Evolutionary conservation across 2,329 filamentous ascomycete species (phyloP).

Genomic region (Fusarium fujikuroi): DNA sequence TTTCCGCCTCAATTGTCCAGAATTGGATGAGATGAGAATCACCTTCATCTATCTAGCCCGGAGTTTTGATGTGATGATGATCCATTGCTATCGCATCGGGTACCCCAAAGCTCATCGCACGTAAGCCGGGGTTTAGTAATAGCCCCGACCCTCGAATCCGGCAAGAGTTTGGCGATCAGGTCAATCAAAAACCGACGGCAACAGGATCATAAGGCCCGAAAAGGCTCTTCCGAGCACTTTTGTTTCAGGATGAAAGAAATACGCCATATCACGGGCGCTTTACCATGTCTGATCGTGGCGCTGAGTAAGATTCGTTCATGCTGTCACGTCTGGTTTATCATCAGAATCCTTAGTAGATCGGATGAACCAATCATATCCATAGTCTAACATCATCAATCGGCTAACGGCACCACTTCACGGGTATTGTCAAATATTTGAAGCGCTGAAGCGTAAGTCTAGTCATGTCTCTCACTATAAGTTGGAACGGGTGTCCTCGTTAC

Average conservation of each 20-base stretch:
- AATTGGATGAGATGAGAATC: fast-evolving
- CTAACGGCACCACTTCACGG: background rate
- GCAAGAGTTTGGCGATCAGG: background rate
- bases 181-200: background rate
- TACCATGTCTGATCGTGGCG: background rate
- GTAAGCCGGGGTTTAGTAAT: background rate
- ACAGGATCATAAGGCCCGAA: background rate
- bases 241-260: background rate
- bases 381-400: background rate
- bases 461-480: background rate
- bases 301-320: slow-evolving; percentile 1
- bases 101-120: background rate
- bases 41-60: background rate
- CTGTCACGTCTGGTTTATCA: background rate
- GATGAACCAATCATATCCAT: background rate
- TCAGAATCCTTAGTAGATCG: background rate
- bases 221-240: background rate
- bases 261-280: background rate
- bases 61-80: background rate
- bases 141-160: background rate
- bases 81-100: background rate
- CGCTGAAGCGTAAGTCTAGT: background rate
- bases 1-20: fast-evolving
- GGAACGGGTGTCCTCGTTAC: too few relatives aligned
- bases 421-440: background rate